Base-by-base conservation (phyloP, 192 early-diverging fungal genomes). In the Gonapodya sp. region DNA sequence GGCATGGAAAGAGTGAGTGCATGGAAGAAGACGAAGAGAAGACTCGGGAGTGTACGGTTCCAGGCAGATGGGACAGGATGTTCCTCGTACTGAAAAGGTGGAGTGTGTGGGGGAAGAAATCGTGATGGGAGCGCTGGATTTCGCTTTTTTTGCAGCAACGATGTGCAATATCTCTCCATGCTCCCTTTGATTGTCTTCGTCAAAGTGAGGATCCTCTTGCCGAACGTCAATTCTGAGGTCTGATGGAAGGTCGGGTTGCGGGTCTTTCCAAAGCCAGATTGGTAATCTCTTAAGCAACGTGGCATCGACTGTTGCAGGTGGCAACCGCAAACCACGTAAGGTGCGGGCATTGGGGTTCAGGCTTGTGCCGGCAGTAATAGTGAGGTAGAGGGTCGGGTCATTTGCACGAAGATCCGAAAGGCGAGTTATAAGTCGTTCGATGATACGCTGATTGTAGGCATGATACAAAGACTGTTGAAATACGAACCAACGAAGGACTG, bases 1-100 rank as follows among this genome's bases (percentile, higher is more conserved):
- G 8, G 85, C 85, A 79, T 89, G 88, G 81, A 87, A 89, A 81
- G 84, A 84, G 85, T 89, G 88, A 1, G 18, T 2, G 81, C 87
- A 88, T 1, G 87, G 87, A 78, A 88, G 80, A 34, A 86, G 85
- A 37, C 87, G 85, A 18, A 87, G 36, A 35, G 18, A 2, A 16
- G 16, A 46, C 16, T 37, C 36, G 36, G 64, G 36, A n/a, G 82
- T 80, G 64, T 86, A 80, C 79, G 80, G 30, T 2, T 36, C 35
- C 75, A 77, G 31, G 75, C 75, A 77, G 31, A 77, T 77, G 75
- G 75, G 75, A 34, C 75, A 77, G 18, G 18, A 16, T 34, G 16
- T 33, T 24, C 46, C 46, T 24, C 24, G 8, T n/a, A n/a, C n/a
- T n/a, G n/a, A n/a, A n/a, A n/a, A n/a, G n/a, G n/a, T n/a, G n/a